Evolutionary conservation across 1,284 basidiomycete genomes (phyloP).

Genomic region (Rhodotorula sp.): DNA sequence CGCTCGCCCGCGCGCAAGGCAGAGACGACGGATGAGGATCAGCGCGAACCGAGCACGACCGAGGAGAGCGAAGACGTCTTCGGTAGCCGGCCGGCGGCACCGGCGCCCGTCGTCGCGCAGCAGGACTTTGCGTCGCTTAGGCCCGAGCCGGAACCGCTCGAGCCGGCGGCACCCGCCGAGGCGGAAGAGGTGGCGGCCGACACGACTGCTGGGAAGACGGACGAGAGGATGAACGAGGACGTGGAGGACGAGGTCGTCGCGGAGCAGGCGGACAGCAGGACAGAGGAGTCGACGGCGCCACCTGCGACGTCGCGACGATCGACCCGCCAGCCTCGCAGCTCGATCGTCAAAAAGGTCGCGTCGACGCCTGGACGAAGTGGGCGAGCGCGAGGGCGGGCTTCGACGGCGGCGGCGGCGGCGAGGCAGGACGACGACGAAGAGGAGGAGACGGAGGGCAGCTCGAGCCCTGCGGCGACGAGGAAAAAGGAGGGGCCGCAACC

Average conservation of each 20-base stretch:
- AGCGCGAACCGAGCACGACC: slow-evolving; percentile 6
- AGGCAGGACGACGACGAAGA: neutral
- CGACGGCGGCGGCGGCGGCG: neutral
- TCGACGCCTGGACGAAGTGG: neutral
- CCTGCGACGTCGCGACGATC: too few species aligned
- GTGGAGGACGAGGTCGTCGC: neutral
- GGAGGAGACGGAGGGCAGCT: neutral
- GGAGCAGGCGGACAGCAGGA: neutral
- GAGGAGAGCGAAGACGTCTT: neutral
- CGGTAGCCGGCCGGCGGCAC: too few species aligned
- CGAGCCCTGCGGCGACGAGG: too few species aligned
- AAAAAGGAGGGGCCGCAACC: too few species aligned
- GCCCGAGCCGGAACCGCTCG: neutral
- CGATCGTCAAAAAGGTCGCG: neutral
- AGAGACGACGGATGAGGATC: neutral
- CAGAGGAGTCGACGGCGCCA: too few species aligned
- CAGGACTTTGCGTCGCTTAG: neutral
- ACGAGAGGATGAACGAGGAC: neutral
- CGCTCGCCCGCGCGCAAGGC: neutral
- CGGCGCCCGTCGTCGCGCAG: neutral
- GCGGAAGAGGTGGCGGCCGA: neutral
- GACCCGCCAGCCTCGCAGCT: neutral
- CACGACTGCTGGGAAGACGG: too few species aligned
- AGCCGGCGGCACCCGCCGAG: neutral
- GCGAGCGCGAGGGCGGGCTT: neutral